phyloP scores from a whole-genome alignment of 75 land plant genomes.

The Larix kaempferi region DNA sequence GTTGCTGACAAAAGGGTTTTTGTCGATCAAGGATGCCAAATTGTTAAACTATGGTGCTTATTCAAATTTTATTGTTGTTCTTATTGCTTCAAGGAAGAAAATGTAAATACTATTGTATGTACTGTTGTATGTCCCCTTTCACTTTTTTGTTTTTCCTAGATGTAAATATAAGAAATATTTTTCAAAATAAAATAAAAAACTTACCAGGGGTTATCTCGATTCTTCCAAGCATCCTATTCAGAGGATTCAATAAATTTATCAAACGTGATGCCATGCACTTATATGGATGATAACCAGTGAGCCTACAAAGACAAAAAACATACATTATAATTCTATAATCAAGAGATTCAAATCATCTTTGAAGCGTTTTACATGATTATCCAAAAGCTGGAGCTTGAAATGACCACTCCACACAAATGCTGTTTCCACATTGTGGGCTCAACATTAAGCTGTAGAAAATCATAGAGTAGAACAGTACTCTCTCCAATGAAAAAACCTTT shows the following conservation, averaged over 20 bases:
- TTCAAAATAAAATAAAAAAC: neutral
- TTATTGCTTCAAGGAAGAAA: too few species aligned
- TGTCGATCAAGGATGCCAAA: too few species aligned
- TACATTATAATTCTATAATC: neutral
- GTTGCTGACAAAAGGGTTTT: too few species aligned
- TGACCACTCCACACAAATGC: neutral
- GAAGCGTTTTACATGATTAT: neutral
- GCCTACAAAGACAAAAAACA: neutral
- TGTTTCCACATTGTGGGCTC: neutral
- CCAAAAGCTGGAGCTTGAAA: neutral
- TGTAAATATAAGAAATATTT: too few species aligned
- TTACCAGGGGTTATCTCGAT: neutral
- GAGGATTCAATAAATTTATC: neutral
- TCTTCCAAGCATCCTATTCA: neutral
- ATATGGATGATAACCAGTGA: neutral
- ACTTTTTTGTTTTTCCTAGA: too few species aligned
- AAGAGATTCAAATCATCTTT: neutral
- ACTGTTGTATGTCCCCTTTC: too few species aligned
- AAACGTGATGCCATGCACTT: slow-evolving; percentile 3
- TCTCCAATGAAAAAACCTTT: too few species aligned
- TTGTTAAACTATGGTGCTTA: too few species aligned
- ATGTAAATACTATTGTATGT: too few species aligned
- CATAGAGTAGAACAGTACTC: too few species aligned
- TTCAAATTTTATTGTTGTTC: too few species aligned
- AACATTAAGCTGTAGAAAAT: too few species aligned